phyloP scores from a whole-genome alignment of 1,139 yeast genomes.

The Hyphopichia wangnamkhiaoensis region DNA sequence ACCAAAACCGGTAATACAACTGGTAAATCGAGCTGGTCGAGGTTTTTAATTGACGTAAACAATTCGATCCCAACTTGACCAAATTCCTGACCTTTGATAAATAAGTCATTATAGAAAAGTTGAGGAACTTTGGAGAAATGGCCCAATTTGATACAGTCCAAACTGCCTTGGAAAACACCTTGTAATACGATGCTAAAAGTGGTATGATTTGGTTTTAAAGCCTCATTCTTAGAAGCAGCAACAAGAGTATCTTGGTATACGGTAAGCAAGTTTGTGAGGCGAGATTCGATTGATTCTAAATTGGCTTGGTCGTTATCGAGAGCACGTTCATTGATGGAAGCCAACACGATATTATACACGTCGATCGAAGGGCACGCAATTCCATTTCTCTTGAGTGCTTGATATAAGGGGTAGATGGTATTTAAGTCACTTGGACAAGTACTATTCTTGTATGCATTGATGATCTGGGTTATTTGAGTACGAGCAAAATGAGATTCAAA shows the following conservation, averaged over 20 bases:
- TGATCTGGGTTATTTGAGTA: conserved; percentile 23
- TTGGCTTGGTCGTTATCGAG: conserved; percentile 23
- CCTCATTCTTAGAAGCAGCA: conserved; percentile 10
- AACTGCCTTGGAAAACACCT: conserved; percentile 53
- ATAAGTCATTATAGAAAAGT: conserved; percentile 25
- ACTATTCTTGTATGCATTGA: conserved; percentile 15
- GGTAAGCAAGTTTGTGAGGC: conserved; percentile 59
- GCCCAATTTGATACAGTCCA: conserved; percentile 23
- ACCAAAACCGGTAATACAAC: conserved; percentile 29
- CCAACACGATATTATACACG: conserved; percentile 38
- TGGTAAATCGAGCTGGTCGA: conserved; percentile 27
- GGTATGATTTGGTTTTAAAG: conserved; percentile 52
- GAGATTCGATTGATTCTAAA: conserved; percentile 33
- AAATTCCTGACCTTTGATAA: conserved; percentile 58
- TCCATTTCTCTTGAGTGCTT: conserved; percentile 41
- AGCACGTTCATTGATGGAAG: conserved; percentile 32
- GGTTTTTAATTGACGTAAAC: conserved; percentile 43
- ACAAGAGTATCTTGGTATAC: conserved; percentile 65
- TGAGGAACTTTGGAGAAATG: conserved; percentile 10
- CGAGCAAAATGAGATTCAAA: conserved; percentile 25
- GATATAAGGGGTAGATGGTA: conserved; percentile 44
- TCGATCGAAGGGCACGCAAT: conserved; percentile 32
- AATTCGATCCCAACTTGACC: conserved; percentile 64
- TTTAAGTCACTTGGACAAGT: conserved; percentile 25
- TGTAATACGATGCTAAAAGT: conserved; percentile 56